phyloP scores from a whole-genome alignment of 352 stramenopile species.

The Globisporangium okanoganense region DNA sequence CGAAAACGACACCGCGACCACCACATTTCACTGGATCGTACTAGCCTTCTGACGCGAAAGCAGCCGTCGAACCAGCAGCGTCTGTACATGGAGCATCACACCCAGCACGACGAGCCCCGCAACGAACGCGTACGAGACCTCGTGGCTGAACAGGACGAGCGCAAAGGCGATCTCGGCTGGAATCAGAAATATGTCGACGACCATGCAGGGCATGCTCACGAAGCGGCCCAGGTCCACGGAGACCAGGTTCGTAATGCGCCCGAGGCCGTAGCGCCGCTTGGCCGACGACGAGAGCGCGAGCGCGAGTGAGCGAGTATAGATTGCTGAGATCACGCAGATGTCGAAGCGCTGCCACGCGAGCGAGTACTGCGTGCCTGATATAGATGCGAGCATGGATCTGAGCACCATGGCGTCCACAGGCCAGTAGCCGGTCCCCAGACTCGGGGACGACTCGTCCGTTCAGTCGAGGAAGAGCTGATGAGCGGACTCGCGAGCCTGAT shows the following conservation, averaged over 20 bases:
- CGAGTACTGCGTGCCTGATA: slow-evolving; percentile 76
- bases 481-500: slow-evolving; percentile 63
- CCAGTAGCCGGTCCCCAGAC: slow-evolving; percentile 42
- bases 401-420: slow-evolving; percentile 49
- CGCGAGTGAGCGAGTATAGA: slow-evolving; percentile 63
- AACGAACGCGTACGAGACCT: slow-evolving; percentile 86
- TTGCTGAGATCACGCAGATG: slow-evolving; percentile 57
- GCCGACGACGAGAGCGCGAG: slow-evolving; percentile 34
- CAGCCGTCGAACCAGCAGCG: too few relatives aligned
- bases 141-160: slow-evolving; percentile 62
- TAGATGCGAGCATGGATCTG: slow-evolving; percentile 48
- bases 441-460: slow-evolving; percentile 36
- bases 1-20: too few relatives aligned
- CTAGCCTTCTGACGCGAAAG: too few relatives aligned
- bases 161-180: slow-evolving; percentile 71
- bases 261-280: slow-evolving; percentile 37
- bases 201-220: slow-evolving; percentile 54
- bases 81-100: slow-evolving; percentile 87
- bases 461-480: slow-evolving; percentile 75
- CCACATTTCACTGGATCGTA: too few relatives aligned
- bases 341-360: slow-evolving; percentile 79
- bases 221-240: slow-evolving; percentile 74
- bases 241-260: slow-evolving; percentile 71
- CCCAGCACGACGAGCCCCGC: slow-evolving; percentile 68
- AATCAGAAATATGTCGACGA: slow-evolving; percentile 84